Percentiles rank a stretch among this genome's conserved stretches.
Conservation (phyloP, 208 protist genomes). For the Leishmania braziliensis region DNA sequence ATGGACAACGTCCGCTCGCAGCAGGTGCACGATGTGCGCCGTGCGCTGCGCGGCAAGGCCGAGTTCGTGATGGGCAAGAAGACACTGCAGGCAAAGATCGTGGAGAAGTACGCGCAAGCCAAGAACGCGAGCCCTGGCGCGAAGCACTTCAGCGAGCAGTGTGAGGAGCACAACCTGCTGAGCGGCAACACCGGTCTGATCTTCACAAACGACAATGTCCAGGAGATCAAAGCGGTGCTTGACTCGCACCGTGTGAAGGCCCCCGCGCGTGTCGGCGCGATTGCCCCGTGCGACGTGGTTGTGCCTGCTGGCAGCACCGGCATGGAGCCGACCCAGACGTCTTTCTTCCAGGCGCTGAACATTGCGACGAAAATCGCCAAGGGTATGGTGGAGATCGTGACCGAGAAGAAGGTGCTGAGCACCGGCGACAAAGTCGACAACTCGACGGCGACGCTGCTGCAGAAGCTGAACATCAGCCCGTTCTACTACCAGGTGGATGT, state of each 20-base stretch:
- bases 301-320: constrained; percentile 97
- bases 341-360: constrained; percentile 99
- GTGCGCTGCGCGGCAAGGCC: constrained; percentile 94
- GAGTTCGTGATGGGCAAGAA: constrained; percentile 99
- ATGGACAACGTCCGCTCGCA: constrained; percentile 98
- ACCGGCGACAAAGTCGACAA: constrained; percentile 96
- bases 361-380: constrained; percentile 99
- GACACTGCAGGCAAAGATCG: constrained; percentile 96
- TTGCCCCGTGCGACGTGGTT: constrained; percentile 97
- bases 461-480: constrained; percentile 98
- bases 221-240: constrained; percentile 86
- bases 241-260: constrained; percentile 90
- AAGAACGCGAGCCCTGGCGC: constrained; percentile 50
- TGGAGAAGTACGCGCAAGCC: constrained; percentile 74
- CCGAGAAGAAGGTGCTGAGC: constrained; percentile 95
- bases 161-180: constrained; percentile 72
- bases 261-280: constrained; percentile 96
- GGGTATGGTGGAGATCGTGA: constrained; percentile 99
- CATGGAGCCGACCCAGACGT: constrained; percentile 98
- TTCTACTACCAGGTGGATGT: constrained; percentile 98
- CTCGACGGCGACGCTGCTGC: constrained; percentile 97
- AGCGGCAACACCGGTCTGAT: constrained; percentile 97
- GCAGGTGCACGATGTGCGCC: constrained; percentile 97
- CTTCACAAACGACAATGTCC: constrained; percentile 97
- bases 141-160: constrained; percentile 64